Percentiles rank a stretch among this genome's conserved stretches.
phyloP scores from a whole-genome alignment of 352 stramenopile species.

The Globisporangium okanoganense region DNA sequence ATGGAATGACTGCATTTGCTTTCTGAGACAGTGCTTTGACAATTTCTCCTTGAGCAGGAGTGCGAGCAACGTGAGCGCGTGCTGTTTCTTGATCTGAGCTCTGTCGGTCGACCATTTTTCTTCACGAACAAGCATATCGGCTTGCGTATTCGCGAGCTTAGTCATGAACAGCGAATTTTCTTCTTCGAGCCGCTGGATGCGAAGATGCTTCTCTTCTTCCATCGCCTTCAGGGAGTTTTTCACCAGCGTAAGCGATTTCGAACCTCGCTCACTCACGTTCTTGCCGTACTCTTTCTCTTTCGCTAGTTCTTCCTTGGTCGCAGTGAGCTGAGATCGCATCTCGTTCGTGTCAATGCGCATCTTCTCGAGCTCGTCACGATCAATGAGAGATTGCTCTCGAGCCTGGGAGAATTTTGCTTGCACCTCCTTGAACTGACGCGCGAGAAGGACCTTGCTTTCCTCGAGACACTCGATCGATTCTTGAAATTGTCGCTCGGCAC shows the following conservation, averaged over 20 bases:
- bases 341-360: slow-evolving; percentile 40
- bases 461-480: slow-evolving; percentile 42
- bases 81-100: slow-evolving; percentile 25
- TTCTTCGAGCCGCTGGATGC: slow-evolving; percentile 45
- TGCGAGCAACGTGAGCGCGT: slow-evolving; percentile 20
- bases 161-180: slow-evolving; percentile 46
- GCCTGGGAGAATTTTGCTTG: slow-evolving; percentile 53
- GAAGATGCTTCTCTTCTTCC: slow-evolving; percentile 61
- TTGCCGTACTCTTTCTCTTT: slow-evolving; percentile 61
- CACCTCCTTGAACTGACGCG: slow-evolving; percentile 52
- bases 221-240: slow-evolving; percentile 54
- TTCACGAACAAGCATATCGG: slow-evolving; percentile 50
- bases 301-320: slow-evolving; percentile 40
- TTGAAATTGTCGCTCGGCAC: slow-evolving; percentile 34
- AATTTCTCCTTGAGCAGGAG: slow-evolving; percentile 21
- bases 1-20: slow-evolving; percentile 26
- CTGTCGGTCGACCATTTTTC: slow-evolving; percentile 40
- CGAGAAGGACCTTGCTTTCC: slow-evolving; percentile 45
- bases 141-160: slow-evolving; percentile 53
- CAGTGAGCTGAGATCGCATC: slow-evolving; percentile 35
- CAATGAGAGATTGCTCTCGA: slow-evolving; percentile 53
- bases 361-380: slow-evolving; percentile 66
- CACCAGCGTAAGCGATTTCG: slow-evolving; percentile 47
- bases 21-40: slow-evolving; percentile 15
- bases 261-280: slow-evolving; percentile 48